These are phyloP conservation scores for Hyphopichia pseudoburtonii DNA, from an alignment of 1,139 yeast species.

Conservation along the genomic window DNA sequence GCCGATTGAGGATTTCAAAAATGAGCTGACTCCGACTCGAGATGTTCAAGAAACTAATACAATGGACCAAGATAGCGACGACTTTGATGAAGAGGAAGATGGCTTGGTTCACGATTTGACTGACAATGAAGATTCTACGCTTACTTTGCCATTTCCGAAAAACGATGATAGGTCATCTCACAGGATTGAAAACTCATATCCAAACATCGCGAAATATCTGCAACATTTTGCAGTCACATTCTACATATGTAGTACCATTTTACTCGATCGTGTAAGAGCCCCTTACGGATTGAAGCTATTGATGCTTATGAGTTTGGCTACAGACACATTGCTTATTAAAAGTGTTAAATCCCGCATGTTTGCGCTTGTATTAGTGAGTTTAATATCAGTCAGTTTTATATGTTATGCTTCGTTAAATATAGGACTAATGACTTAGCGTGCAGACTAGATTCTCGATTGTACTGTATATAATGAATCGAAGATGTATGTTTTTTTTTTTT, in stretches of 20 bases:
- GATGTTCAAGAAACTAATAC: constrained; percentile 2
- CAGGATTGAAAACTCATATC: too few relatives aligned
- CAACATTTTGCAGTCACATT: constrained; percentile 3
- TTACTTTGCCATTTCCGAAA: not conserved
- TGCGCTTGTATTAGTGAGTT: too few relatives aligned
- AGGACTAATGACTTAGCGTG: too few relatives aligned
- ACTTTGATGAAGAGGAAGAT: constrained; percentile 4
- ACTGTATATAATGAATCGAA: too few relatives aligned
- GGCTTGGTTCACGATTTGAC: constrained; percentile 6
- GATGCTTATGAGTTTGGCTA: not conserved
- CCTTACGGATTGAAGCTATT: not conserved
- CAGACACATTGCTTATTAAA: not conserved
- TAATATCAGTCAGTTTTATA: too few relatives aligned
- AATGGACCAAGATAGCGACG: not conserved
- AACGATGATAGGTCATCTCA: not conserved
- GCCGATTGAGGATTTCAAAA: too few relatives aligned
- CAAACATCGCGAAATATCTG: too few relatives aligned
- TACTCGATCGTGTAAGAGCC: not conserved
- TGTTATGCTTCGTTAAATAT: too few relatives aligned
- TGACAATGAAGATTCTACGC: not conserved
- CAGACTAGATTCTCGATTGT: too few relatives aligned
- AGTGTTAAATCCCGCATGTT: not conserved
- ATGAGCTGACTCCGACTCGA: constrained; percentile 4
- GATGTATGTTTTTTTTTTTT: constrained; percentile 4
- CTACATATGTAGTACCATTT: constrained; percentile 5